These are phyloP conservation scores for Fusarium vanettenii DNA, from an alignment of 2,329 filamentous ascomycete genomes.

Conservation along the genomic window DNA sequence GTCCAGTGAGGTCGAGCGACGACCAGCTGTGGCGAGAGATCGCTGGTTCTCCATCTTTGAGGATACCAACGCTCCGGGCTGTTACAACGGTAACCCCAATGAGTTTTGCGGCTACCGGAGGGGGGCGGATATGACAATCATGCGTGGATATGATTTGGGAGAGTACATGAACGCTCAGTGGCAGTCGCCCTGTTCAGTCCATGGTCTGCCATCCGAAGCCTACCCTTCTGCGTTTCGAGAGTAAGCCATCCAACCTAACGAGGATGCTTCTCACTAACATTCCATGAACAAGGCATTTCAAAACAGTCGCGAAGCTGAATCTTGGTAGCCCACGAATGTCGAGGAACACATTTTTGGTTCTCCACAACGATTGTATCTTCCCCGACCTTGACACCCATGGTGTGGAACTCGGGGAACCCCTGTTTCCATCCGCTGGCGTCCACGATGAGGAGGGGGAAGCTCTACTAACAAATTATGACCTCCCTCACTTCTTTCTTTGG, in stretches of 20 bases:
- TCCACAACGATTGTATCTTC: not conserved
- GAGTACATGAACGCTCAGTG: not conserved
- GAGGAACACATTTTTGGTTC: constrained; percentile 2
- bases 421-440: not conserved
- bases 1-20: not conserved
- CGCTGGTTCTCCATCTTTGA: not conserved
- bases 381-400: not conserved
- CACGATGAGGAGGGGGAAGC: not conserved
- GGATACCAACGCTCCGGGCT: not conserved
- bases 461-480: not conserved
- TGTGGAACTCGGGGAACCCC: not conserved
- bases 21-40: not conserved
- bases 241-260: not conserved
- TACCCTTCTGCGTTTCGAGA: not conserved
- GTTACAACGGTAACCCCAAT: not conserved
- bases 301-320: not conserved
- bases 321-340: not conserved
- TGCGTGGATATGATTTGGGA: not conserved
- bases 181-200: not conserved
- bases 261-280: not conserved
- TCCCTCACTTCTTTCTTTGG: constrained; percentile 1
- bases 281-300: not conserved
- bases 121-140: not conserved
- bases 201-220: not conserved
- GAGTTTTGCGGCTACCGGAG: not conserved